Base-by-base conservation (phyloP, 192 early-diverging fungal genomes). In the Coemansia aciculifera region DNA sequence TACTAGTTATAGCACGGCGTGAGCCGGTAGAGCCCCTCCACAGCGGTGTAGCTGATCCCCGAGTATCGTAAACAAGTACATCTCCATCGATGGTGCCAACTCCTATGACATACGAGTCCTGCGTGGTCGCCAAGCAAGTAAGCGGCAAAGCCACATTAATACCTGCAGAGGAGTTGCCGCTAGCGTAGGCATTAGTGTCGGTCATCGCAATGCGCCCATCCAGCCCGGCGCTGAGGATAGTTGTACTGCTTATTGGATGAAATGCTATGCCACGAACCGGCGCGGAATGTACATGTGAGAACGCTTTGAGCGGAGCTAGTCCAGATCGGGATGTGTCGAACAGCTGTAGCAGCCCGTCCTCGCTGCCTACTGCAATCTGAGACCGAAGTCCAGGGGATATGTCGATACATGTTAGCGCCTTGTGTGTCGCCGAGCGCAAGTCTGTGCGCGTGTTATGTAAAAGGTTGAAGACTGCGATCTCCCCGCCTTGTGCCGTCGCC, bases 311-410 rank as follows among this genome's bases (percentile, higher is more conserved):
- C 1, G 75, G 75, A 9, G 72, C 68, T 11, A 59, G 49, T 10
- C 62, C 72, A 8, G 64, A 65, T 19, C 80, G 67, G 9, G 72
- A 19, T 11, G 76, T 54, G 59, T 83, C 80, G 27, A 83, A 83
- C n/a, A 83, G 67, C 69, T 83, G 80, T 23, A 83, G 2, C 13
- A 77, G 57, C 21, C 80, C 80, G 44, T 83, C 80, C 52, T 83
- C 80, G 56, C 72, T 78, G 13, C 80, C 80, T 2, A 78, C 75
- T 3, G 63, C 51, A 21, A 83, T 54, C 46, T 74, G 72, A 12
- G 75, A 56, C 15, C 72, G 51, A 61, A 67, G 69, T 0, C 61
- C 69, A 1, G 68, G 19, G 10, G 75, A 70, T 44, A 83, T 72
- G 63, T 65, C 68, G 5, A 83, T 62, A 24, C 79, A 73, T 3